Base-by-base conservation (phyloP, 1,284 basidiomycete genomes). In the Ustilago curta region DNA sequence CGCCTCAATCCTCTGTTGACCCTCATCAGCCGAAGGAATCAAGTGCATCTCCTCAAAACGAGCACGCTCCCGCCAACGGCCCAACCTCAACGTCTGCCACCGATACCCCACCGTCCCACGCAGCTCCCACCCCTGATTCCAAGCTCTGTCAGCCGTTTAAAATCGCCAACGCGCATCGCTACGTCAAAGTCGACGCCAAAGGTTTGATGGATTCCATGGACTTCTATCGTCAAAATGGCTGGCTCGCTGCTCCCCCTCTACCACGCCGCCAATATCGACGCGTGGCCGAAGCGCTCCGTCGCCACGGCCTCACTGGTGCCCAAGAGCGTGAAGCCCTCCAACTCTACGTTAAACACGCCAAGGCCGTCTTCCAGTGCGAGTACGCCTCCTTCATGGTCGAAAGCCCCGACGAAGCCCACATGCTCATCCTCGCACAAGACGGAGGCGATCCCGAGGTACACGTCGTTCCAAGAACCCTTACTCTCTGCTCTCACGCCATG, bases 401-500 rank as follows among this genome's bases (percentile, higher is more conserved):
- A 25, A 59, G 70, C 42, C 29, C 70, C 18, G 57, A 71, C 43
- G 63, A 69, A 5, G 45, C 66, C 6, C 56, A 61, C 29, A 74
- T 77, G 60, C 59, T 66, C 59, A 69, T 79, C 51, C 52, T 77
- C n/a, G 66, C 70, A 5, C 63, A 70, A 19, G 44, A 63, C 6
- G 77, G 77, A 19, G 66, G 62, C 11, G 45, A 60, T 6, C 11
- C 67, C 5, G 11, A 57, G 11, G 60, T 63, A 8, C 58, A 54
- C 18, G 52, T 50, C 3, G 61, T 65, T 2, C 64, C 72, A 5
- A 49, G 65, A 16, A 58, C 48, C 11, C 9, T 62, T 54, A 73
- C 71, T 5, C 8, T 80, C 23, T 78, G 77, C 44, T 69, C 64
- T 0, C 79, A 80, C 48, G 79, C 77, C 32, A 77, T 80, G 77